A percentile compares a stretch with the other conserved stretches of the same genome.
Conservation (phyloP, 78 protist genomes). For the Monocercomonoides exilis region DNA sequence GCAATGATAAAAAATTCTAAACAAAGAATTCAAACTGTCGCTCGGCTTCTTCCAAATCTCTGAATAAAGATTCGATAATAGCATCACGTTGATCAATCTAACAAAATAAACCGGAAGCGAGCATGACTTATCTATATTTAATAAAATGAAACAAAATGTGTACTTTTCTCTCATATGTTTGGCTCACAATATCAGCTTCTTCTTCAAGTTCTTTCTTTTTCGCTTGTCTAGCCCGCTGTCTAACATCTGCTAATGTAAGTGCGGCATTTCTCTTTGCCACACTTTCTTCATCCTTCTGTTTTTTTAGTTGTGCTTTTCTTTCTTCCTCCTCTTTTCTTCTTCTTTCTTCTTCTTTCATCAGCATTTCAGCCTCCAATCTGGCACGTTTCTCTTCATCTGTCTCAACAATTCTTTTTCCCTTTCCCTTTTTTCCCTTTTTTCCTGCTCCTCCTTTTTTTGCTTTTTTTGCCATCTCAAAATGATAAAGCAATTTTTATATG, state of each 20-base stretch:
- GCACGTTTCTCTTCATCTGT: slow-evolving; percentile 4
- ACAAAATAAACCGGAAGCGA: too few relatives aligned
- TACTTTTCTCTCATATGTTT: slow-evolving; percentile 50
- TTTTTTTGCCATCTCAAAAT: too few relatives aligned
- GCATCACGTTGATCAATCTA: slow-evolving; percentile 54
- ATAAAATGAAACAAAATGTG: too few relatives aligned
- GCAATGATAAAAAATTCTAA: too few relatives aligned
- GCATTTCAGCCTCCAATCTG: neutral
- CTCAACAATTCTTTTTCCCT: neutral
- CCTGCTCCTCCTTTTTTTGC: too few relatives aligned
- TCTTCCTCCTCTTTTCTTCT: slow-evolving; percentile 5
- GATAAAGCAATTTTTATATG: too few relatives aligned
- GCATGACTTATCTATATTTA: too few relatives aligned
- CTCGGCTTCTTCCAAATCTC: slow-evolving; percentile 58
- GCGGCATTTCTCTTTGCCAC: neutral
- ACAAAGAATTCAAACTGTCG: slow-evolving; percentile 42
- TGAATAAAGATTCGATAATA: slow-evolving; percentile 39
- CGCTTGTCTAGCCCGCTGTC: slow-evolving; percentile 19
- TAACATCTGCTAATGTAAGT: neutral
- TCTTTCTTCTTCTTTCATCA: neutral
- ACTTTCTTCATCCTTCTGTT: neutral
- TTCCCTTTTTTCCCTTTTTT: neutral
- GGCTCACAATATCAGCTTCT: slow-evolving; percentile 48
- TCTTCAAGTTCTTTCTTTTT: slow-evolving; percentile 44
- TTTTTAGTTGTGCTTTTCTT: neutral